Percentiles rank a stretch among this genome's conserved stretches.
phyloP scores from a whole-genome alignment of 2,329 filamentous ascomycete genomes.

The Cordyceps javanica region DNA sequence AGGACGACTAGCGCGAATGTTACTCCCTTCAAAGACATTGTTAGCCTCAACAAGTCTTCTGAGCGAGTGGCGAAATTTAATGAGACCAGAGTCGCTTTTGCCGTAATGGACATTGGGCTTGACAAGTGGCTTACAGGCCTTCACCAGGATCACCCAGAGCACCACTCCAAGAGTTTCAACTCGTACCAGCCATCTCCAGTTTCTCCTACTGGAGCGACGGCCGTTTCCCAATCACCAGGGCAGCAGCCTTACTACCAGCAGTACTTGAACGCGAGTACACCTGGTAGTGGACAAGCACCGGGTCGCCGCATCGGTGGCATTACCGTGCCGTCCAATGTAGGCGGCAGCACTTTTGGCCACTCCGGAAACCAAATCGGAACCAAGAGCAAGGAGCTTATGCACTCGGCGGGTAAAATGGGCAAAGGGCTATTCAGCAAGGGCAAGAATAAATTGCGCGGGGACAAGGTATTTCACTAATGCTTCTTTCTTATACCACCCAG shows the following conservation, averaged over 20 bases:
- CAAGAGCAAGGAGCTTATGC: slow-evolving; percentile 84
- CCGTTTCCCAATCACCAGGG: slow-evolving; percentile 20
- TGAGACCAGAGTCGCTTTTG: slow-evolving; percentile 64
- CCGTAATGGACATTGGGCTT: slow-evolving; percentile 69
- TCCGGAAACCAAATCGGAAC: slow-evolving; percentile 63
- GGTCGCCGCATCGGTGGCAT: slow-evolving; percentile 30
- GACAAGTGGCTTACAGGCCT: slow-evolving; percentile 47
- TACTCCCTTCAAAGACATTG: slow-evolving; percentile 64
- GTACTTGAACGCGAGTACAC: slow-evolving; percentile 44
- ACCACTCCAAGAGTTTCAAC: slow-evolving; percentile 20
- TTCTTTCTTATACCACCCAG: slow-evolving; percentile 25
- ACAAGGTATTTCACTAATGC: slow-evolving; percentile 80
- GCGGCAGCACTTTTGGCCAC: slow-evolving; percentile 42
- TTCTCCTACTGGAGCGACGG: slow-evolving; percentile 16
- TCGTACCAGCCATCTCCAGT: slow-evolving; percentile 5
- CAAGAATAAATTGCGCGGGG: slow-evolving; percentile 73
- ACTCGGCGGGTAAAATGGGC: slow-evolving; percentile 79
- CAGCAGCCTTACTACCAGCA: slow-evolving; percentile 52
- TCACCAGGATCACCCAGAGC: slow-evolving; percentile 41
- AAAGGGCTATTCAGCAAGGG: slow-evolving; percentile 90
- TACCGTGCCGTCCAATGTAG: slow-evolving; percentile 33
- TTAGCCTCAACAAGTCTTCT: slow-evolving; percentile 56
- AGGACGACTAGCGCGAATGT: background rate
- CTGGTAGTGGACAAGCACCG: slow-evolving; percentile 26
- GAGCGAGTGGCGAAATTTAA: slow-evolving; percentile 72